Conservation (phyloP, 345 rosid species). For the Pugionium dolabratum region DNA sequence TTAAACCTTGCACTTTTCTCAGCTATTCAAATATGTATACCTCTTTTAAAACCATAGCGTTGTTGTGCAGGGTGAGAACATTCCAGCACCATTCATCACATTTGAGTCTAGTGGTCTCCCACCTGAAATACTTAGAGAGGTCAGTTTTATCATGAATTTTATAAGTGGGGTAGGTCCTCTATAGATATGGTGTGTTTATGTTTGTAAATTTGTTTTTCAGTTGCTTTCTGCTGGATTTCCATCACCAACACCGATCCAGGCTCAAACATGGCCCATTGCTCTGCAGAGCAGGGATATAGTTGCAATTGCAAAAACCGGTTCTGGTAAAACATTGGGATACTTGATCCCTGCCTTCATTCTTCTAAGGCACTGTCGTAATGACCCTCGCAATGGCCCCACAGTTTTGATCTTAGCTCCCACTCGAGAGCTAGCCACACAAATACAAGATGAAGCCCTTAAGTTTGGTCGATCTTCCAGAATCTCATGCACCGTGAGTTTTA, state of each 20-base stretch:
- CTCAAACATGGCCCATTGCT: slow-evolving; percentile 99
- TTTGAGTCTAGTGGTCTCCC: slow-evolving; percentile 93
- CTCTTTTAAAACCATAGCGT: slow-evolving; percentile 18
- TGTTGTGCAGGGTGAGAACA: slow-evolving; percentile 75
- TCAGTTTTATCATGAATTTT: slow-evolving; percentile 40
- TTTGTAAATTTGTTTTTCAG: slow-evolving; percentile 47
- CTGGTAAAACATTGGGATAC: slow-evolving; percentile 98
- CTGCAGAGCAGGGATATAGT: slow-evolving; percentile 84
- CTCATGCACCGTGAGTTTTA: slow-evolving; percentile 77
- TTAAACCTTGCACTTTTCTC: slow-evolving; percentile 30
- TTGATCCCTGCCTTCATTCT: slow-evolving; percentile 89
- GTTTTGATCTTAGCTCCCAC: slow-evolving; percentile 94
- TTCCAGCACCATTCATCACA: slow-evolving; percentile 90
- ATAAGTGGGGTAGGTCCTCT: background rate
- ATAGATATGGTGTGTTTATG: slow-evolving; percentile 11
- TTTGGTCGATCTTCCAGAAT: slow-evolving; percentile 87
- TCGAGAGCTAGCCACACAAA: slow-evolving; percentile 96
- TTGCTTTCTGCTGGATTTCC: slow-evolving; percentile 84
- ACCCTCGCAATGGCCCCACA: slow-evolving; percentile 84
- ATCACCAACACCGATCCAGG: slow-evolving; percentile 95
- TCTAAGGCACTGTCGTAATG: slow-evolving; percentile 63
- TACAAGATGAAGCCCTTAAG: slow-evolving; percentile 82
- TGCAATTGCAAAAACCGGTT: slow-evolving; percentile 98
- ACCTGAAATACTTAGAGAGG: slow-evolving; percentile 89
- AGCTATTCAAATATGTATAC: slow-evolving; percentile 17